These are phyloP conservation scores for Boletus huronensis DNA, from an alignment of 768 basidiomycete species.

Conservation along the genomic window DNA sequence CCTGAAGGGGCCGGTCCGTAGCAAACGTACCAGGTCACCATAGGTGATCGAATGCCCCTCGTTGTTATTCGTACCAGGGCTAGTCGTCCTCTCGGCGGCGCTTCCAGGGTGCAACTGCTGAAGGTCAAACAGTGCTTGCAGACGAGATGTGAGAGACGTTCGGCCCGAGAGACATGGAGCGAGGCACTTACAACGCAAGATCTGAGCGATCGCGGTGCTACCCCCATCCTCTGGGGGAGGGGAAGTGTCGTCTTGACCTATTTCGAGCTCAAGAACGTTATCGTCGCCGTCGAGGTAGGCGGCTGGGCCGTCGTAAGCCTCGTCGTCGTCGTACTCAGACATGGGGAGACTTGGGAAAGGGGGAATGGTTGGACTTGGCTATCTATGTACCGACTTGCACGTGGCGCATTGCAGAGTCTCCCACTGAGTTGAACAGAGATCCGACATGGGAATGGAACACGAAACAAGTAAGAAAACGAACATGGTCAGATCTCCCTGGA, in stretches of 20 bases:
- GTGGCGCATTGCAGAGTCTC: background rate
- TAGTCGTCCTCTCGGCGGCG: slow-evolving; percentile 7
- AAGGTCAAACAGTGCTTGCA: slow-evolving; percentile 28
- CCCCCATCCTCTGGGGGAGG: background rate
- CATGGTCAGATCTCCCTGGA: background rate
- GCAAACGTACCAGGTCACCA: slow-evolving; percentile 23
- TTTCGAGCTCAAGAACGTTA: slow-evolving; percentile 34
- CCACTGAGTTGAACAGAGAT: background rate
- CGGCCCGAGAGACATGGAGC: background rate
- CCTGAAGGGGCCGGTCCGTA: slow-evolving; percentile 12
- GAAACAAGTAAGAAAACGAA: background rate
- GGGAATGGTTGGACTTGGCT: background rate
- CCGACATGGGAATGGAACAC: background rate
- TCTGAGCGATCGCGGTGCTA: slow-evolving; percentile 21
- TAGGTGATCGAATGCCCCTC: slow-evolving; percentile 18
- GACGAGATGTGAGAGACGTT: slow-evolving; percentile 3
- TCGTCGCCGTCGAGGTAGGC: slow-evolving; percentile 35
- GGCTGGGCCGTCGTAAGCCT: slow-evolving; percentile 34
- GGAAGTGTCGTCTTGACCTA: slow-evolving; percentile 21
- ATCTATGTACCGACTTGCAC: slow-evolving; percentile 5
- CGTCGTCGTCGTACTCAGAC: slow-evolving; percentile 31
- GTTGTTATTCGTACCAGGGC: background rate
- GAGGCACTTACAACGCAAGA: slow-evolving; percentile 28
- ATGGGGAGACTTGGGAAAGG: slow-evolving; percentile 9
- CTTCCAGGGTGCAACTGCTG: slow-evolving; percentile 20